phyloP scores from a whole-genome alignment of 1,284 basidiomycete species.

The Macrocystidia cucumis region DNA sequence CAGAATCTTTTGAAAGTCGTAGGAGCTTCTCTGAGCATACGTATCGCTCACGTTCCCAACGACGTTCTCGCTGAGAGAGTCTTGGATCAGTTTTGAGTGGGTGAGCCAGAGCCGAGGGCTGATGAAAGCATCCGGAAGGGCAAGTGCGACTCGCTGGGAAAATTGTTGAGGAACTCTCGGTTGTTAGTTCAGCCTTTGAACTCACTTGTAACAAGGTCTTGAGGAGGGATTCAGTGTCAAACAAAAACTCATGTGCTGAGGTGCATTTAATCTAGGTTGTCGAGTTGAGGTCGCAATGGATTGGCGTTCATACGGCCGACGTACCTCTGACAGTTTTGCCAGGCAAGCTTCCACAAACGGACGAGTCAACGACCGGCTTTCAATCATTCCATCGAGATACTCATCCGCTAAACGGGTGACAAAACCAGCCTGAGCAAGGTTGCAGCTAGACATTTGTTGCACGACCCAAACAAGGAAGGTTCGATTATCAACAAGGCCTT shows the following conservation, averaged over 20 bases:
- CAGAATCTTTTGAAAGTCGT: conserved; percentile 37
- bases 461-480: conserved; percentile 83
- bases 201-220: conserved; percentile 52
- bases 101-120: conserved; percentile 61
- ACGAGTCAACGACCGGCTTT: conserved; percentile 53
- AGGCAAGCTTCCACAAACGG: conserved; percentile 66
- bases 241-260: conserved; percentile 46
- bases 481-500: conserved; percentile 77
- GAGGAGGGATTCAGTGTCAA: conserved; percentile 45
- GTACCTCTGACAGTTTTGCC: conserved; percentile 63
- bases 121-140: conserved; percentile 65
- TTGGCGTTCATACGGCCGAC: conserved; percentile 6
- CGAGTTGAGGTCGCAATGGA: conserved; percentile 1
- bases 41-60: conserved; percentile 23
- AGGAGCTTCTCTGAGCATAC: conserved; percentile 28
- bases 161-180: conserved; percentile 1
- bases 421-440: conserved; percentile 83
- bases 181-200: background rate
- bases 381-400: conserved; percentile 69
- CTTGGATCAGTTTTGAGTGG: conserved; percentile 38
- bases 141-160: conserved; percentile 52
- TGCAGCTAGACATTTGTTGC: conserved; percentile 67
- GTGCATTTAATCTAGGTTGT: conserved; percentile 40
- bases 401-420: conserved; percentile 73
- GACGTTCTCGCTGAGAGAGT: conserved; percentile 34